Conservation (phyloP, 345 rosid species). For the Angophora floribunda region DNA sequence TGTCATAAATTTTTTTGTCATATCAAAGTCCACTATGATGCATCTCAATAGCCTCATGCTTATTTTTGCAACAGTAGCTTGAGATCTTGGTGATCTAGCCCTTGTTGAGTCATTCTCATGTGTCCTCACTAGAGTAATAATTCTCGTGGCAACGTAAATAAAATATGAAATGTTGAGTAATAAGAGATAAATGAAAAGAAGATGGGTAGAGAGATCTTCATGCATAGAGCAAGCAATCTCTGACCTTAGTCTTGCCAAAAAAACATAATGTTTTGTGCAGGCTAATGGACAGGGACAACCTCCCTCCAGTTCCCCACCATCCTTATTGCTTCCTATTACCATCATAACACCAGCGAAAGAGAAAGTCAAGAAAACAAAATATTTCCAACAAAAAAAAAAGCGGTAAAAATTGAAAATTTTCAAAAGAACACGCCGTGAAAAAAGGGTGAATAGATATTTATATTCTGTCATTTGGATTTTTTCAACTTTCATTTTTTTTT, state of each 20-base stretch:
- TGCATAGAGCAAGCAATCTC: not conserved
- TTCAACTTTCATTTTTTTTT: not conserved
- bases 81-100: not conserved
- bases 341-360: not conserved
- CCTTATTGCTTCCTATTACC: not conserved
- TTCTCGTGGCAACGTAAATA: not conserved
- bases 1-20: not conserved
- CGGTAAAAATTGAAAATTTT: not conserved
- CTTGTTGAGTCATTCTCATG: not conserved
- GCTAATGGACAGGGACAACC: constrained; percentile 2
- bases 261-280: constrained; percentile 3
- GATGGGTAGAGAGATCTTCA: not conserved
- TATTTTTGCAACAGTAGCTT: not conserved
- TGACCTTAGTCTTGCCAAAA: constrained; percentile 6
- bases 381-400: not conserved
- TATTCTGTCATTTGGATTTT: not conserved
- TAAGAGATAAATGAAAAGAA: not conserved
- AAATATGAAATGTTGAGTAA: not conserved
- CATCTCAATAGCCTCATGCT: not conserved
- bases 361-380: not conserved
- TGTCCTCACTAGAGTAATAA: not conserved
- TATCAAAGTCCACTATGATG: not conserved
- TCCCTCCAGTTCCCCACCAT: constrained; percentile 1
- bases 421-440: not conserved
- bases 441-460: not conserved